Evolutionary conservation across 2,329 filamentous ascomycete genomes (phyloP).

Genomic region (Hymenoscyphus repandus): DNA sequence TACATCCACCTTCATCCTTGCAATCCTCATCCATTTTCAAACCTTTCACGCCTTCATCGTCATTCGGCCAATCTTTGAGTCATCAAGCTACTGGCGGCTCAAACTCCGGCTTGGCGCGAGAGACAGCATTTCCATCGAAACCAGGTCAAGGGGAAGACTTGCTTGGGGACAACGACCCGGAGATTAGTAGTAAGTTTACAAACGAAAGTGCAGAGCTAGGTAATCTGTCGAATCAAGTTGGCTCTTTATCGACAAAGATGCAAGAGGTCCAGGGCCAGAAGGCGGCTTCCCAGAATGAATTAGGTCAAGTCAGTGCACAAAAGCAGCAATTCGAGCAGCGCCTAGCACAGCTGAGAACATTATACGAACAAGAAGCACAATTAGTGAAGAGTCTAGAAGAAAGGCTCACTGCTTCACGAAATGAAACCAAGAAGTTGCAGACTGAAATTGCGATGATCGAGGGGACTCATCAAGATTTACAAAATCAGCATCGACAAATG

Average conservation of each 20-base stretch:
- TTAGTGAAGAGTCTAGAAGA: slow-evolving; percentile 82
- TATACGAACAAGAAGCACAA: slow-evolving; percentile 92
- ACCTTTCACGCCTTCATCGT: slow-evolving; percentile 86
- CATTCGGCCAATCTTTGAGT: slow-evolving; percentile 80
- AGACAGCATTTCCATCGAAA: slow-evolving; percentile 36
- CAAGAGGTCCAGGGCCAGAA: slow-evolving; percentile 86
- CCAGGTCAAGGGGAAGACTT: slow-evolving; percentile 68
- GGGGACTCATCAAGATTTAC: slow-evolving; percentile 72
- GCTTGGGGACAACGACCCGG: slow-evolving; percentile 83
- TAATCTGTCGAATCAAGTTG: slow-evolving; percentile 93
- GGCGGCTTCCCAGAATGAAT: slow-evolving; percentile 69
- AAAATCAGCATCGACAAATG: slow-evolving; percentile 75
- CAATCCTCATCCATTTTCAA: slow-evolving; percentile 55
- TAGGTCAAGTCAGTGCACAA: slow-evolving; percentile 75
- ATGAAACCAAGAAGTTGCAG: slow-evolving; percentile 79
- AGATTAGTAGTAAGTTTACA: slow-evolving; percentile 81
- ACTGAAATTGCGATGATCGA: slow-evolving; percentile 80
- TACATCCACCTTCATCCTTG: slow-evolving; percentile 17
- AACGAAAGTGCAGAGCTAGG: slow-evolving; percentile 88
- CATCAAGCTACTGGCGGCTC: slow-evolving; percentile 64
- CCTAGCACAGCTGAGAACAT: slow-evolving; percentile 74
- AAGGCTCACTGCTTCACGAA: slow-evolving; percentile 67
- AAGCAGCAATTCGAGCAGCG: slow-evolving; percentile 92
- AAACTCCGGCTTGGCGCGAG: slow-evolving; percentile 30
- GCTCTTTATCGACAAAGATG: slow-evolving; percentile 87